Evolutionary conservation across 163 green algal genomes (phyloP).

Genomic region (Scenedesmus sp.): DNA sequence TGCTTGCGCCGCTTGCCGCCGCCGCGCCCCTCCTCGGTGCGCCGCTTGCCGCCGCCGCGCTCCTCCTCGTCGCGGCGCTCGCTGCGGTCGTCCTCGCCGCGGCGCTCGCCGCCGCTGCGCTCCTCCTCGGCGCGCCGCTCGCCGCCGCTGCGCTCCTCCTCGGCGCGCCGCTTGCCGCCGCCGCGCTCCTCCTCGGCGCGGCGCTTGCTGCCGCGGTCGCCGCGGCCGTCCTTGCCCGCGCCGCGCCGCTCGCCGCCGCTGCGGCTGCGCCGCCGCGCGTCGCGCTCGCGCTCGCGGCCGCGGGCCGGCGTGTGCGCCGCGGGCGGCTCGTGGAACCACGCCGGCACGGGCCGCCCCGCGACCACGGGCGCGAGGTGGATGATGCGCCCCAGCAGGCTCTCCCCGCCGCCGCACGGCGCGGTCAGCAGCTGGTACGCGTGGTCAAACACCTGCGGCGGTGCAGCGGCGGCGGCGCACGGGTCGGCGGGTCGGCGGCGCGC

Average conservation of each 20-base stretch:
- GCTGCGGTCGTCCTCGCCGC: neutral
- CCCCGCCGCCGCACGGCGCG: slow-evolving; percentile 38
- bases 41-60: neutral
- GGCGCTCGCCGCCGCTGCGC: neutral
- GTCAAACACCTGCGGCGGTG: slow-evolving; percentile 65
- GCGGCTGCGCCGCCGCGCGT: neutral
- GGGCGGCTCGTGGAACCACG: slow-evolving; percentile 4
- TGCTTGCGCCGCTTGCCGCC: slow-evolving; percentile 1
- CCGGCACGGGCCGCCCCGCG: slow-evolving; percentile 12
- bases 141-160: neutral
- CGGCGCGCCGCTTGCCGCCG: neutral
- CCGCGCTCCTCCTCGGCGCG: neutral
- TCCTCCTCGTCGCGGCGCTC: neutral
- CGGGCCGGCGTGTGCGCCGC: neutral
- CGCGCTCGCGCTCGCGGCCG: neutral
- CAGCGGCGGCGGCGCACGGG: neutral
- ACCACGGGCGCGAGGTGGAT: slow-evolving; percentile 59
- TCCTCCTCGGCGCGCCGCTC: neutral
- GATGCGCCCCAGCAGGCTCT: slow-evolving; percentile 69
- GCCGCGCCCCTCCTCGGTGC: neutral
- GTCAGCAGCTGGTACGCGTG: slow-evolving; percentile 71
- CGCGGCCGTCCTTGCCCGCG: neutral
- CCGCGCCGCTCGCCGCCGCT: too few species aligned
- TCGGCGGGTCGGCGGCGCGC: too few species aligned
- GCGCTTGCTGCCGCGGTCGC: neutral